phyloP scores from a whole-genome alignment of 2,329 filamentous ascomycete species.

The Colletotrichum lini region DNA sequence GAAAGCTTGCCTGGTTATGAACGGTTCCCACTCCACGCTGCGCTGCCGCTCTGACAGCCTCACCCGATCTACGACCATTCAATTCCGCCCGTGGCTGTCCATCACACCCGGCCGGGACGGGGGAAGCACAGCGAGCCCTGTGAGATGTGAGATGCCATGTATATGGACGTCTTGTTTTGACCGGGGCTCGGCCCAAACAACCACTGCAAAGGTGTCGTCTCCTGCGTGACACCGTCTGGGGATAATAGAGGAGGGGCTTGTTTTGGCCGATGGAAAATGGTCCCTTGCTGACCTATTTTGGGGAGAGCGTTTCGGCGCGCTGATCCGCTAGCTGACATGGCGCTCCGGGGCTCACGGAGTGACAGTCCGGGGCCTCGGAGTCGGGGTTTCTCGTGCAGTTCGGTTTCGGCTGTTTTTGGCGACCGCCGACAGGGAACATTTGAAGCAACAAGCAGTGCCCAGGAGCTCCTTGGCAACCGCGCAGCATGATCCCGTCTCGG shows the following conservation, averaged over 20 bases:
- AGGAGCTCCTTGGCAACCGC: conserved; percentile 28
- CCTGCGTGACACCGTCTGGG: neutral
- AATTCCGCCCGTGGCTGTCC: neutral
- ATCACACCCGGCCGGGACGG: neutral
- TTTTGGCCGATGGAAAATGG: neutral
- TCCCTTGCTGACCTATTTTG: conserved; percentile 24
- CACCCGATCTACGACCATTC: neutral
- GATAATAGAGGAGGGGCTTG: neutral
- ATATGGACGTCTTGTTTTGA: no score
- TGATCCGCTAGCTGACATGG: conserved; percentile 32
- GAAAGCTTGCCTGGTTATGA: no score
- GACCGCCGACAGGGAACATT: neutral
- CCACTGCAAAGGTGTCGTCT: neutral
- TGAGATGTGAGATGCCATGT: neutral
- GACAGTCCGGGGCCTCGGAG: conserved; percentile 28
- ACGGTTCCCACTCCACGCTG: conserved; percentile 14
- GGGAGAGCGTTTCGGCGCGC: conserved; percentile 35
- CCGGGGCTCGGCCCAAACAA: no score
- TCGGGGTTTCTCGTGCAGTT: conserved; percentile 24
- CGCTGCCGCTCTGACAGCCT: conserved; percentile 21
- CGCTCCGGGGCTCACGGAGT: conserved; percentile 36
- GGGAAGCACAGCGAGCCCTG: conserved; percentile 10
- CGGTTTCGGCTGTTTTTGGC: conserved; percentile 28
- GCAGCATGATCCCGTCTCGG: conserved; percentile 28
- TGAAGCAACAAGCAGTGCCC: neutral